Evolutionary conservation across 164 flowering plant genomes (phyloP), one percentile per base, ranked within the genome.

Genomic region (Magnolia changhungtana): DNA sequence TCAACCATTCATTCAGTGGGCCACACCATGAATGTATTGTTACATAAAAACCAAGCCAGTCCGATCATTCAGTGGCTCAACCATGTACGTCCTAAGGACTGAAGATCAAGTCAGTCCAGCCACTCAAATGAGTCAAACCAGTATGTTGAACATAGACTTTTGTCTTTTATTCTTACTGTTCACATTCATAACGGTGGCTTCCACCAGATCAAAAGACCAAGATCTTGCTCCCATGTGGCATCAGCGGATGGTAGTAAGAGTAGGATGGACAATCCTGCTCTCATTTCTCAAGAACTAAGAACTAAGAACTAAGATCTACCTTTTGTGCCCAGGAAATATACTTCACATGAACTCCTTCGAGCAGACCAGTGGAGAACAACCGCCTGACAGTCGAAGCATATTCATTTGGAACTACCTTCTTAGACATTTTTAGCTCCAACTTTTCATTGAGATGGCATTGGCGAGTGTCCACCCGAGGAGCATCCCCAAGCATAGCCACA

Each of bases 321-420:
- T 90, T 88, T 7, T 89, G 87, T 71, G 90, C 78, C 84, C 86
- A 76, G 24, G 91, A 78, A 69, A 89, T 80, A 76, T 90, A 89
- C 84, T 86, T 89, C n/a, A 90, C 89, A 64, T 86, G 89, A 29
- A 90, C 92, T 27, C 91, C 94, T 77, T 90, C 94, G 76, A 90
- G 90, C 83, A 90, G 88, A 29, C 92, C 94, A 75, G 94, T 90
- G 64, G 92, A 82, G 67, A 90, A 73, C 83, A 90, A 83, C 74
- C 88, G 86, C 81, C 86, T 88, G 63, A 87, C 94, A 81, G 88
- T 89, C 50, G 92, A 87, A 37, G 92, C 90, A 72, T 87, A 90
- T 79, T 87, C 89, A 68, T 89, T 90, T 19, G 88, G 90, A 72
- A 90, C 80, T 63, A 77, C 84, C 78, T 87, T 90, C 77, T 76